Evolutionary conservation across 2,329 filamentous ascomycete genomes (phyloP).

Genomic region (Cryphonectria japonica): DNA sequence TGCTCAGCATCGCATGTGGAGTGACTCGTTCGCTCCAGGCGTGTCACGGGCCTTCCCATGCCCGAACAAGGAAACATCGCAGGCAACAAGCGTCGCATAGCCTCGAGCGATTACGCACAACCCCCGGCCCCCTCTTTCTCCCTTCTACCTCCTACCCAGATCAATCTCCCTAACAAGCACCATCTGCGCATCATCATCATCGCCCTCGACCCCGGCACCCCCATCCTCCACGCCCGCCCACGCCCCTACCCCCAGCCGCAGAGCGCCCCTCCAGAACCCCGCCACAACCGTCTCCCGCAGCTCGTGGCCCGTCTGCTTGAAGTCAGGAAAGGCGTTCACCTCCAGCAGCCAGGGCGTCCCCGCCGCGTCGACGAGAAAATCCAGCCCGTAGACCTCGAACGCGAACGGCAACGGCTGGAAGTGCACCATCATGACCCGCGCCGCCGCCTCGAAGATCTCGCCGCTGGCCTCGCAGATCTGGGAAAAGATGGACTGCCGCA

Average conservation of each 20-base stretch:
- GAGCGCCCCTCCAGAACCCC: slow-evolving; percentile 75
- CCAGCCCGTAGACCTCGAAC: slow-evolving; percentile 90
- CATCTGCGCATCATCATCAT: slow-evolving; percentile 47
- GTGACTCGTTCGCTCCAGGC: too few relatives aligned
- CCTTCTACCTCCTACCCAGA: slow-evolving; percentile 46
- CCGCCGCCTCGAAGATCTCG: slow-evolving; percentile 85
- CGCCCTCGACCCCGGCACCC: slow-evolving; percentile 31
- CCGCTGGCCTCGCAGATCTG: slow-evolving; percentile 77
- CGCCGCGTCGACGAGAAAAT: slow-evolving; percentile 77
- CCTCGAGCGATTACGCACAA: neutral
- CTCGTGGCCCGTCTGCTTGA: slow-evolving; percentile 83
- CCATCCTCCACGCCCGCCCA: slow-evolving; percentile 62
- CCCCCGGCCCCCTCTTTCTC: slow-evolving; percentile 24
- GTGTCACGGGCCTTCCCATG: neutral
- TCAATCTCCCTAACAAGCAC: slow-evolving; percentile 57
- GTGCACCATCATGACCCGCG: slow-evolving; percentile 81
- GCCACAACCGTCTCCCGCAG: slow-evolving; percentile 68
- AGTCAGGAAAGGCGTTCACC: slow-evolving; percentile 96
- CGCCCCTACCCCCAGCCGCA: slow-evolving; percentile 66
- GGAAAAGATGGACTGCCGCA: slow-evolving; percentile 63
- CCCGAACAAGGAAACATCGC: neutral
- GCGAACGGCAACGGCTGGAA: slow-evolving; percentile 88
- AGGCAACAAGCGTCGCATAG: neutral
- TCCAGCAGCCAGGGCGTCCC: slow-evolving; percentile 79
- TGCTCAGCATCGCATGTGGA: too few relatives aligned